phyloP scores from a whole-genome alignment of 1,284 basidiomycete genomes.

The Xanthoconium separans region DNA sequence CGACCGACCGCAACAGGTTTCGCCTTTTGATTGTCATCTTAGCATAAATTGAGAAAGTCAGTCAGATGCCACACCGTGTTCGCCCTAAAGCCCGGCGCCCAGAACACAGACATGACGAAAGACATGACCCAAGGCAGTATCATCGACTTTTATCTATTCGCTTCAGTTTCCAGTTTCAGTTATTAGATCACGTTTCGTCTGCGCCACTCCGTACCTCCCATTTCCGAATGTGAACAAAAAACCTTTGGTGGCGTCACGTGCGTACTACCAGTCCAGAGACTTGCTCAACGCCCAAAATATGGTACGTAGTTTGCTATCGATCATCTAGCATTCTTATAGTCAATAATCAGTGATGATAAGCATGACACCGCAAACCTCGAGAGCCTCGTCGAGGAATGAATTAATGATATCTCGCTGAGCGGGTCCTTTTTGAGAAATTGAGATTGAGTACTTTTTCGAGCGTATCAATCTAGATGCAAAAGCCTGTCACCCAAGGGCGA shows the following conservation, averaged over 20 bases:
- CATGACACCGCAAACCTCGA: slow-evolving; percentile 61
- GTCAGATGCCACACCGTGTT: too few relatives aligned
- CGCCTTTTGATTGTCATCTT: too few relatives aligned
- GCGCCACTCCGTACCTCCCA: too few relatives aligned
- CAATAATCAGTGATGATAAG: not conserved
- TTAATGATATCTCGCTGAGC: slow-evolving; percentile 75
- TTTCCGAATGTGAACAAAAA: slow-evolving; percentile 81
- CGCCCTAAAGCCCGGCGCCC: too few relatives aligned
- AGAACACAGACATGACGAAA: too few relatives aligned
- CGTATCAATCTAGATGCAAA: slow-evolving; percentile 72
- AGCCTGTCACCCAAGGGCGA: not conserved
- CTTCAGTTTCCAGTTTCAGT: too few relatives aligned
- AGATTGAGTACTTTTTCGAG: slow-evolving; percentile 90
- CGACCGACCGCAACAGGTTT: too few relatives aligned
- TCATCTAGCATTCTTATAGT: slow-evolving; percentile 43
- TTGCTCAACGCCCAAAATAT: slow-evolving; percentile 89
- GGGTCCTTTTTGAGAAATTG: slow-evolving; percentile 88
- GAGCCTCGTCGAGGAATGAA: slow-evolving; percentile 87
- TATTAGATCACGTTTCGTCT: too few relatives aligned
- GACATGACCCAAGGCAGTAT: too few relatives aligned
- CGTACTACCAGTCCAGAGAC: slow-evolving; percentile 78
- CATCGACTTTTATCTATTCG: too few relatives aligned
- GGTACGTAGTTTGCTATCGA: slow-evolving; percentile 88
- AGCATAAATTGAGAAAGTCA: too few relatives aligned
- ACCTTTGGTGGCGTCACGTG: slow-evolving; percentile 77